phyloP scores from a whole-genome alignment of 2,329 filamentous ascomycete genomes.

The Trichoderma aggressivum region DNA sequence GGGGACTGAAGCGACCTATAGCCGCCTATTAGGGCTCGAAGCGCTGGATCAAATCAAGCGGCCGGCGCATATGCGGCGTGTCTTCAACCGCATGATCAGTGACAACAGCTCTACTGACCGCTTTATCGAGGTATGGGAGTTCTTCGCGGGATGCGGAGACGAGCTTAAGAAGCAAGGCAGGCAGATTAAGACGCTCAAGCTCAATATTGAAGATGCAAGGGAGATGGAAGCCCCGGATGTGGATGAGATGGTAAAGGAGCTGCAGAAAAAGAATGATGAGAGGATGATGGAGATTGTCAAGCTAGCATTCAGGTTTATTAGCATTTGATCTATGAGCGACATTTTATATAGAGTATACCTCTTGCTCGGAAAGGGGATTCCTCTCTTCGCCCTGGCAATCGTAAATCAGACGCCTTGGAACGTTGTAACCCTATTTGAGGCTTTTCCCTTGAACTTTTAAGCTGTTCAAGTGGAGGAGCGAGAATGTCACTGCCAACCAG shows the following conservation, averaged over 20 bases:
- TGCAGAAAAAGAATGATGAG: background rate
- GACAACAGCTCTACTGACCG: background rate
- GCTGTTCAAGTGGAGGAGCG: too few species aligned
- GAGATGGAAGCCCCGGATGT: background rate
- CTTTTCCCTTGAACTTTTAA: too few species aligned
- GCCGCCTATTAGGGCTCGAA: background rate
- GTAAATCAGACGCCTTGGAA: too few species aligned
- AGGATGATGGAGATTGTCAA: background rate
- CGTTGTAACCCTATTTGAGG: too few species aligned
- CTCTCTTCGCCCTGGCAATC: too few species aligned
- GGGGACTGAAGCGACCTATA: background rate
- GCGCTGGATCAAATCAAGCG: background rate
- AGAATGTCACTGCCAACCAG: too few species aligned
- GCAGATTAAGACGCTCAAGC: background rate
- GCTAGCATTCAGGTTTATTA: background rate
- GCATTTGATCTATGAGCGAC: background rate
- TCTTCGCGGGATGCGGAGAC: background rate
- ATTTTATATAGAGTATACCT: too few species aligned
- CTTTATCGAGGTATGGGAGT: background rate
- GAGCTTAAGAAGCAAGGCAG: background rate
- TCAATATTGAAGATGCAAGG: background rate
- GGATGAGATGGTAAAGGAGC: background rate
- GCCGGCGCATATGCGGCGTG: background rate
- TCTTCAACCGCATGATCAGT: background rate
- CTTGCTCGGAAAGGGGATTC: too few species aligned